A percentile compares a stretch with the other conserved stretches of the same genome.
Conservation (phyloP, 495 filamentous ascomycete genomes). For the Xylaria castorea region DNA sequence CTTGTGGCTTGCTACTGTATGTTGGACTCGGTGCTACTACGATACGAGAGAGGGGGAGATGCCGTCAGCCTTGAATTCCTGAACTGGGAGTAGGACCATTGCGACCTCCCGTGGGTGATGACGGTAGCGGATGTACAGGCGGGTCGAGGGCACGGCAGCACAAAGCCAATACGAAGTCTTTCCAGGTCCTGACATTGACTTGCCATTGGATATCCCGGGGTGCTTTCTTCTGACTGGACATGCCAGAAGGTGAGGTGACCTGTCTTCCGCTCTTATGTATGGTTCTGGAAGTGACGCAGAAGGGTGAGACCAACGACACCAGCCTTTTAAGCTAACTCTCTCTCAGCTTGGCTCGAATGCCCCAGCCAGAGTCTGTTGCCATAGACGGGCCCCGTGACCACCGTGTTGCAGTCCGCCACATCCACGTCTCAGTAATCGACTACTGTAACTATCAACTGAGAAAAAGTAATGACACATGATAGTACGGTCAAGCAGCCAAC, state of each 20-base stretch:
- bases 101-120: slow-evolving; percentile 12
- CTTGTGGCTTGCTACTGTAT: slow-evolving; percentile 5
- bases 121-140: slow-evolving; percentile 5
- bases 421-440: background rate
- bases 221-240: slow-evolving; percentile 4
- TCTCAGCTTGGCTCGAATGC: background rate
- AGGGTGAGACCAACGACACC: slow-evolving; percentile 7
- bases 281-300: slow-evolving; percentile 18
- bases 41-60: slow-evolving; percentile 1
- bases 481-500: background rate
- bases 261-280: slow-evolving; percentile 10
- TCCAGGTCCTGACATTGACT: background rate
- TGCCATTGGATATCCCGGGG: background rate
- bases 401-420: background rate
- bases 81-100: slow-evolving; percentile 15
- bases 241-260: slow-evolving; percentile 19
- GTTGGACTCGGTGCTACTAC: slow-evolving; percentile 11
- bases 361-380: background rate
- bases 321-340: background rate
- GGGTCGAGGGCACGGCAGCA: slow-evolving; percentile 10
- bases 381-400: background rate
- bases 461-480: background rate
- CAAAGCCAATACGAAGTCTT: slow-evolving; percentile 2
- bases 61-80: slow-evolving; percentile 26
- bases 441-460: background rate